A percentile compares a stretch with the other conserved stretches of the same genome.
Evolutionary conservation across 1,284 basidiomycete species (phyloP).

Genomic region (Afroboletus lepidellus): DNA sequence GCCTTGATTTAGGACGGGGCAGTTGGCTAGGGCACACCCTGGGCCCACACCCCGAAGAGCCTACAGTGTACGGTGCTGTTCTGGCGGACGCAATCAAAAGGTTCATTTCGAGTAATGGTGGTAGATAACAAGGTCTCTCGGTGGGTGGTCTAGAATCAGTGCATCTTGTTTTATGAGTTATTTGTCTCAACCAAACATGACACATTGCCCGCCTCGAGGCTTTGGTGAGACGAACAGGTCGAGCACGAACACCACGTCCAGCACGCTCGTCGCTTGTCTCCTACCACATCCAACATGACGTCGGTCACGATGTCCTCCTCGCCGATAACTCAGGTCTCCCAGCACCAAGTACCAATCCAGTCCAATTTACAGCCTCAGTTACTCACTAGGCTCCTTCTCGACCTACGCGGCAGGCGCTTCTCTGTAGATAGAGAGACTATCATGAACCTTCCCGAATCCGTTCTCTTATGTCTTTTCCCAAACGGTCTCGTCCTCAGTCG

Average conservation of each 20-base stretch:
- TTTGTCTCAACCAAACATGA: constrained; percentile 33
- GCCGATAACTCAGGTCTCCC: constrained; percentile 87
- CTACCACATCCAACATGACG: constrained; percentile 41
- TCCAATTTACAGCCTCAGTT: constrained; percentile 79
- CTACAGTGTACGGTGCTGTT: background rate
- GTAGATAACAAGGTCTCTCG: background rate
- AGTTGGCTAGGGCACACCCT: constrained; percentile 1
- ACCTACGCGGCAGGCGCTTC: constrained; percentile 89
- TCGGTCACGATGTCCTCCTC: constrained; percentile 56
- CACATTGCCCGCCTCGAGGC: constrained; percentile 32
- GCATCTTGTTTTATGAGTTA: constrained; percentile 15
- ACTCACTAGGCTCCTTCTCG: constrained; percentile 84
- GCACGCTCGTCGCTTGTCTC: constrained; percentile 12
- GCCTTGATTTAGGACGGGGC: constrained; percentile 3
- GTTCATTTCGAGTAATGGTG: background rate
- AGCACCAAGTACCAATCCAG: constrained; percentile 60
- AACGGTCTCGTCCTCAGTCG: constrained; percentile 94
- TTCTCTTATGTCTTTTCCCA: constrained; percentile 94
- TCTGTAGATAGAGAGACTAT: constrained; percentile 96
- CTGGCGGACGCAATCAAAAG: constrained; percentile 4
- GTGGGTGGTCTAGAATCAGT: background rate
- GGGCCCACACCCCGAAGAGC: background rate
- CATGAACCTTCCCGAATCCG: constrained; percentile 97
- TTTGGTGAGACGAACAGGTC: constrained; percentile 25
- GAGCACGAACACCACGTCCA: constrained; percentile 15